Percentiles rank a stretch among this genome's conserved stretches.
Evolutionary conservation across 441 rosid genomes (phyloP).

Genomic region (Brassica hybrid): DNA sequence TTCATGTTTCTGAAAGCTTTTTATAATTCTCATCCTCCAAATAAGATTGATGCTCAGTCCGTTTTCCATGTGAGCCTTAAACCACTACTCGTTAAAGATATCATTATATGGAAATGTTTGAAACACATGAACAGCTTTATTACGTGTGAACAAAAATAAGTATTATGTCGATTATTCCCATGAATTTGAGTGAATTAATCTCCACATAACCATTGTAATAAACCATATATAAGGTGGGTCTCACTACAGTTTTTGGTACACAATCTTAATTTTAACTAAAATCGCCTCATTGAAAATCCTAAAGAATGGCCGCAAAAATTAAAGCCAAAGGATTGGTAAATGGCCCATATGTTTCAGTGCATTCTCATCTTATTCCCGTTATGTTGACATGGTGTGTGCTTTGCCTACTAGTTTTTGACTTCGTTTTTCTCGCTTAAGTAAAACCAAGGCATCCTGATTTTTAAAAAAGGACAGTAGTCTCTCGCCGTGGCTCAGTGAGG

Average conservation of each 20-base stretch:
- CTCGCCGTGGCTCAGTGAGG: slow-evolving; percentile 63
- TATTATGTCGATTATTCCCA: no score
- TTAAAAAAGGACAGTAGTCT: slow-evolving; percentile 50
- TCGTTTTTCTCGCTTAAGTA: slow-evolving; percentile 18
- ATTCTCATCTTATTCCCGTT: not conserved
- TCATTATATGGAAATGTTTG: slow-evolving; percentile 7
- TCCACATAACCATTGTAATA: no score
- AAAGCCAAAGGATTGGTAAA: slow-evolving; percentile 64
- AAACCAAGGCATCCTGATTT: slow-evolving; percentile 76
- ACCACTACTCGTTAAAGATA: not conserved
- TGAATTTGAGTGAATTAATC: no score
- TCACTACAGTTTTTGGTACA: slow-evolving; percentile 27
- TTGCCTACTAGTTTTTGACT: slow-evolving; percentile 3
- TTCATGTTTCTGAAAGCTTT: slow-evolving; percentile 30
- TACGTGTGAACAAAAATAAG: not conserved
- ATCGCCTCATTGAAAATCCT: slow-evolving; percentile 58
- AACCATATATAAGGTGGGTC: not conserved
- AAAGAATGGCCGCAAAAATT: slow-evolving; percentile 59
- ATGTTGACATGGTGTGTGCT: not conserved
- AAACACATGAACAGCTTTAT: not conserved
- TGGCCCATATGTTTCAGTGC: not conserved
- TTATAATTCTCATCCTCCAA: slow-evolving; percentile 53
- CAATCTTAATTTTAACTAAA: slow-evolving; percentile 37
- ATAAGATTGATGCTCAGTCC: slow-evolving; percentile 43
- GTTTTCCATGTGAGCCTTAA: slow-evolving; percentile 56